Base-by-base conservation (phyloP, 2,329 filamentous ascomycete genomes). In the Microdochium paspali region DNA sequence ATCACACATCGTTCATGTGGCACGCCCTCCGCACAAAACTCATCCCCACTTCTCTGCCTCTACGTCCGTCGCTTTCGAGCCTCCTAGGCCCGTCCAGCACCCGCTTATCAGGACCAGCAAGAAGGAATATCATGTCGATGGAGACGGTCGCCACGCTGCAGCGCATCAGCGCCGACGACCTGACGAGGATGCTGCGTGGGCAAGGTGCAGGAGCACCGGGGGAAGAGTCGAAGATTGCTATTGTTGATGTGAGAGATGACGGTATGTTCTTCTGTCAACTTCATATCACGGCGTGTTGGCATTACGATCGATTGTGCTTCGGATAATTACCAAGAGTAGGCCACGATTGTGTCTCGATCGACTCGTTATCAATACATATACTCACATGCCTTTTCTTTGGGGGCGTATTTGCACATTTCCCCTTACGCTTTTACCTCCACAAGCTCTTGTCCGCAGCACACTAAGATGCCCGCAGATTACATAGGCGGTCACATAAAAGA, bases 161-260 rank as follows among this genome's bases (percentile, higher is more conserved):
- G 56, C 82, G 80, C 61, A 82, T 95, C 57, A 76, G 78, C 10
- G 82, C 83, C 30, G 73, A 85, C 53, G 68, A 74, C n/a, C 80
- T 95, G 46, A 81, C 85, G 0, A 67, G 78, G 20, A 72, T 81
- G 45, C 74, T 91, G 26, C 24, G 47, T n/a, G 46, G 47, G 23
- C 42, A 26, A 46, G 26, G 6, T 18, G 13, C 30, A 20, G 35
- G 23, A 7, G 35, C 35, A 4, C 18, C 20, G 24, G 24, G 31
- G n/a, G 23, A 25, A 23, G 63, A 70, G 49, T 67, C 63, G 48
- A 68, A 64, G 58, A 74, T 90, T 49, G 87, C 87, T 10, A 73
- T 97, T 31, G 77, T 97, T 49, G 93, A 97, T 64, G 93, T 97
- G 7, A 82, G 93, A 49, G 93, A 96, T 64, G 82, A 83, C 54